A percentile compares a stretch with the other conserved stretches of the same genome.
phyloP scores from a whole-genome alignment of 202 grass and related monocot genomes.

The Panicum hallii region DNA sequence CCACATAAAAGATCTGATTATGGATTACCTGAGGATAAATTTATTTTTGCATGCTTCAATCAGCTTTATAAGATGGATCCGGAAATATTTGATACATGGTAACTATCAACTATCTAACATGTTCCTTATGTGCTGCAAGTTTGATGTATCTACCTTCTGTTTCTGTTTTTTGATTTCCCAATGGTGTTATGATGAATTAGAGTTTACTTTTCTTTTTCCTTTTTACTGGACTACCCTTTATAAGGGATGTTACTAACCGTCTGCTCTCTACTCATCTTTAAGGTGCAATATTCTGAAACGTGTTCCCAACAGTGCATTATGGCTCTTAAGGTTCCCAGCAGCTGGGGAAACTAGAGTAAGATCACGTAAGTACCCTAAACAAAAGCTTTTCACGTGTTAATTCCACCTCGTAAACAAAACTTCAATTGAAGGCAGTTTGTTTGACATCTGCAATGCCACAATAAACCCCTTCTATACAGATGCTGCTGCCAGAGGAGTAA shows the following conservation, averaged over 20 bases:
- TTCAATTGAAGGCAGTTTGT: background rate
- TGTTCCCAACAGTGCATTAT: constrained; percentile 87
- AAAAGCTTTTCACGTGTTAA: background rate
- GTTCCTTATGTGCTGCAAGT: constrained; percentile 6
- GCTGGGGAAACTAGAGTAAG: constrained; percentile 88
- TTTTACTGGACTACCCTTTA: background rate
- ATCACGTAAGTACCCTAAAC: constrained; percentile 67
- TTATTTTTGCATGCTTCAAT: constrained; percentile 99
- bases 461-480: constrained; percentile 51
- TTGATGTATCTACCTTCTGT: background rate
- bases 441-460: background rate
- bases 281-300: constrained; percentile 98
- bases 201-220: background rate
- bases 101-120: constrained; percentile 36
- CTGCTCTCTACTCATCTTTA: constrained; percentile 1
- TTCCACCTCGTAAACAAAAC: background rate
- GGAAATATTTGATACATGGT: constrained; percentile 98
- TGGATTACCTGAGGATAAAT: constrained; percentile 89
- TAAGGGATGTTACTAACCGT: background rate
- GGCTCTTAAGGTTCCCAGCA: constrained; percentile 94
- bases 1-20: constrained; percentile 94
- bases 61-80: constrained; percentile 99
- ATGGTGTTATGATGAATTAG: background rate
- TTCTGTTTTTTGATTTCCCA: background rate
- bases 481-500: constrained; percentile 84